A percentile compares a stretch with the other conserved stretches of the same genome.
phyloP scores from a whole-genome alignment of 1,139 yeast species.

The Debaryomyces robertsiae region DNA sequence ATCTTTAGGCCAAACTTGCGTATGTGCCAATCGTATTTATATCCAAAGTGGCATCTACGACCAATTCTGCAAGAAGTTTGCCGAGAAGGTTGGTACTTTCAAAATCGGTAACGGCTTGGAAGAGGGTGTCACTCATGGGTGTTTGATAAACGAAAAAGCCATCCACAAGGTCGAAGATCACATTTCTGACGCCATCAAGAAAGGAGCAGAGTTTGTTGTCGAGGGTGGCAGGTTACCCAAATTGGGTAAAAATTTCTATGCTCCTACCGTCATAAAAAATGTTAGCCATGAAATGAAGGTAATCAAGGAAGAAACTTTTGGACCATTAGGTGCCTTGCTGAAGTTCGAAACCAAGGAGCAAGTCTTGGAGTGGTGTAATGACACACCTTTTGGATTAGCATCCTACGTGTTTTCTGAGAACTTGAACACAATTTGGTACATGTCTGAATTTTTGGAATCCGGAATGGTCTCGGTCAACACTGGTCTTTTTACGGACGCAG shows the following conservation, averaged over 20 bases:
- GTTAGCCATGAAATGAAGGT: constrained; percentile 45
- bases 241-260: constrained; percentile 42
- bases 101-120: constrained; percentile 49
- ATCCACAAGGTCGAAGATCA: constrained; percentile 43
- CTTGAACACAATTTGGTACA: constrained; percentile 58
- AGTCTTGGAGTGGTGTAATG: constrained; percentile 41
- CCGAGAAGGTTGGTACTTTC: constrained; percentile 33
- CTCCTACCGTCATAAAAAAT: constrained; percentile 43
- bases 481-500: constrained; percentile 49
- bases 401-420: constrained; percentile 45
- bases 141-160: constrained; percentile 44
- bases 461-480: constrained; percentile 54
- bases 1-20: constrained; percentile 88
- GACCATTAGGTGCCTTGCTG: constrained; percentile 48
- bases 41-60: constrained; percentile 74
- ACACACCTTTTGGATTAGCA: constrained; percentile 47
- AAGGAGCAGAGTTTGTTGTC: constrained; percentile 45
- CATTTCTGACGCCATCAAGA: constrained; percentile 41
- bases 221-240: constrained; percentile 45
- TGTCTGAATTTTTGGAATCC: constrained; percentile 43
- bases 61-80: constrained; percentile 42
- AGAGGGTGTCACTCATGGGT: constrained; percentile 47
- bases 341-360: constrained; percentile 44
- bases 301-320: constrained; percentile 48
- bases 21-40: constrained; percentile 82